Percentiles rank a stretch among this genome's conserved stretches.
Evolutionary conservation across 2,329 filamentous ascomycete genomes (phyloP).

Genomic region (Ceratocystis destructans): DNA sequence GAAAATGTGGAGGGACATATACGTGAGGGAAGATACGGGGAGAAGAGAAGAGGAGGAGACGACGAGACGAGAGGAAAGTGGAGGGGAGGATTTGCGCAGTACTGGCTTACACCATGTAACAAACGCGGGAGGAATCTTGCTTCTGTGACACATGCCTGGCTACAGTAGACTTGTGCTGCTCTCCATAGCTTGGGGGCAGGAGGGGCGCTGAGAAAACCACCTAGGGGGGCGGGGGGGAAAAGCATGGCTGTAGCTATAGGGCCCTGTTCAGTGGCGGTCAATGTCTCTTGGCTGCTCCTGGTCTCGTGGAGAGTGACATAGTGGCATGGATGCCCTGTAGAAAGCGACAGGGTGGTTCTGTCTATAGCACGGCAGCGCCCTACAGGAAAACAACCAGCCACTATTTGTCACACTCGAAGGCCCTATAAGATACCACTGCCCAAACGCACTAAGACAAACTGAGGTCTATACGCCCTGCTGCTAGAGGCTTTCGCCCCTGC

Average conservation of each 20-base stretch:
- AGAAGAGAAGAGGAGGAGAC: background rate
- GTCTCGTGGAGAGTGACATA: background rate
- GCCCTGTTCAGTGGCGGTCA: background rate
- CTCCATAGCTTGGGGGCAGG: too few relatives aligned
- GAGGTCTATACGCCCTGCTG: too few relatives aligned
- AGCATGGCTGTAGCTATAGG: background rate
- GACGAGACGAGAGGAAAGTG: background rate
- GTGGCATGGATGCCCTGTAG: background rate
- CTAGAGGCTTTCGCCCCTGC: too few relatives aligned
- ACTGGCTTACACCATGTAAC: slow-evolving; percentile 4
- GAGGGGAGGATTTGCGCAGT: background rate
- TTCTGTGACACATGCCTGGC: slow-evolving; percentile 2
- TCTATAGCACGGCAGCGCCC: background rate
- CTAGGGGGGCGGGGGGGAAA: background rate
- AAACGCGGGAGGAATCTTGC: slow-evolving; percentile 7
- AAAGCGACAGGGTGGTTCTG: background rate
- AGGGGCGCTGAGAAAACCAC: too few relatives aligned
- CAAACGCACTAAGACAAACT: background rate
- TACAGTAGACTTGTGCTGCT: too few relatives aligned
- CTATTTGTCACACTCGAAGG: too few relatives aligned
- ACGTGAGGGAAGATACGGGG: background rate
- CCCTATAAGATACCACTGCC: background rate
- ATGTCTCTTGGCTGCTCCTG: background rate
- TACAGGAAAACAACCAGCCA: background rate
- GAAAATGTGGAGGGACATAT: background rate